Evolutionary conservation across 192 early-diverging fungal genomes (phyloP).

Genomic region (Coemansia sp.): DNA sequence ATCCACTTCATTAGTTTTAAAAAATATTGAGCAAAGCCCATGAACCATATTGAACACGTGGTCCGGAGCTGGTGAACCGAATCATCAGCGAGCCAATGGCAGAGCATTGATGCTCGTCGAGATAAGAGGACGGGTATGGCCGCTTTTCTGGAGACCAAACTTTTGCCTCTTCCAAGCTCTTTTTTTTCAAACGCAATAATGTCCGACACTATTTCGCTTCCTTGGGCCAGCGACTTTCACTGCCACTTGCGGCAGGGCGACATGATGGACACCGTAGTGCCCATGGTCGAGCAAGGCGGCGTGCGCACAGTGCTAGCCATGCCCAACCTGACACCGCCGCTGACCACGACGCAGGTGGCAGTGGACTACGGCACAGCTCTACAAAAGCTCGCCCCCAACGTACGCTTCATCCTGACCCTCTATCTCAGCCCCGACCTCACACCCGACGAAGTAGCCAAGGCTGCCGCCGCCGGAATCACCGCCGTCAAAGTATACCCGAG

Average conservation of each 20-base stretch:
- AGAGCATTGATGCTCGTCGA: background rate
- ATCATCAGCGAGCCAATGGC: background rate
- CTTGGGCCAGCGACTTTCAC: conserved; percentile 88
- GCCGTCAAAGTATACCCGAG: conserved; percentile 93
- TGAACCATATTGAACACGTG: background rate
- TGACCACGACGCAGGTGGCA: conserved; percentile 84
- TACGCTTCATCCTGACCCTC: conserved; percentile 91
- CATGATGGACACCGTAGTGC: conserved; percentile 89
- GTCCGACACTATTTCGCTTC: conserved; percentile 57
- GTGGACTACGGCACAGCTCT: conserved; percentile 80
- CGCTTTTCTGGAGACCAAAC: background rate
- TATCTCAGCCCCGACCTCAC: conserved; percentile 88
- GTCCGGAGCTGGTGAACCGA: background rate
- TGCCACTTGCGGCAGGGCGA: conserved; percentile 88
- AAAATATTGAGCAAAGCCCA: too few species aligned
- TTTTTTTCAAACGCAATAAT: background rate
- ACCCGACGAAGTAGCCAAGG: conserved; percentile 83
- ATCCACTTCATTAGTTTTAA: background rate
- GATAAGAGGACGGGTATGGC: background rate
- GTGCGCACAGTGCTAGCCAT: conserved; percentile 88
- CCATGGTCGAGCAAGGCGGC: conserved; percentile 74
- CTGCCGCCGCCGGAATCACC: conserved; percentile 76
- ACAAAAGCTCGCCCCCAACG: conserved; percentile 75
- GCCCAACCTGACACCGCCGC: conserved; percentile 93
- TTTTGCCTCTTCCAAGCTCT: background rate